These are phyloP conservation scores for Moesziomyces globuligerus DNA, from an alignment of 1,284 basidiomycete genomes.

Conservation along the genomic window DNA sequence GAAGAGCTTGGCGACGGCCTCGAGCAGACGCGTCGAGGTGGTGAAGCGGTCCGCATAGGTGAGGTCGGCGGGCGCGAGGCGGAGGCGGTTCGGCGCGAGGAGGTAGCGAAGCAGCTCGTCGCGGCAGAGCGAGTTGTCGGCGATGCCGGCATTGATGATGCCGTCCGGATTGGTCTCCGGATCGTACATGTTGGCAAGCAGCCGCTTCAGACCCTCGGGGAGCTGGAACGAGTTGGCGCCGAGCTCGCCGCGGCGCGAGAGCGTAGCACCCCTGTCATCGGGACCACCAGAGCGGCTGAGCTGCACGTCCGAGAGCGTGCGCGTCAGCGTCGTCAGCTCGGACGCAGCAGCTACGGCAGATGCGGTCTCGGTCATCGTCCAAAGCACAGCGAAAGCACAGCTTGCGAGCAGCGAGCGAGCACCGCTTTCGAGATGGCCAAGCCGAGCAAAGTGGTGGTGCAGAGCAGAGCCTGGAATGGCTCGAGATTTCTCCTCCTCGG, in stretches of 20 bases:
- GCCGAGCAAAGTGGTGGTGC: too few relatives aligned
- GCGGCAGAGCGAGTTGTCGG: slow-evolving; percentile 54
- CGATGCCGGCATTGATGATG: slow-evolving; percentile 56
- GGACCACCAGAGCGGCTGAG: too few relatives aligned
- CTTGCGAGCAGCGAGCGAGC: too few relatives aligned
- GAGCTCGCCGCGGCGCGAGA: slow-evolving; percentile 36
- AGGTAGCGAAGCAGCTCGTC: slow-evolving; percentile 47
- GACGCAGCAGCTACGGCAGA: slow-evolving; percentile 4
- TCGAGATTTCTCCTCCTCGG: too few relatives aligned
- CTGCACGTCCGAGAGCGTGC: slow-evolving; percentile 8
- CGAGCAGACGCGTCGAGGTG: slow-evolving; percentile 28
- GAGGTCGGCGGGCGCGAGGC: slow-evolving; percentile 44
- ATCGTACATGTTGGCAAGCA: slow-evolving; percentile 45
- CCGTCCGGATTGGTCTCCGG: slow-evolving; percentile 46
- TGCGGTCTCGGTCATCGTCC: slow-evolving; percentile 5
- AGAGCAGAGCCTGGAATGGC: too few relatives aligned
- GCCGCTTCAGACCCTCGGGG: slow-evolving; percentile 19
- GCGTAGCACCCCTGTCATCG: slow-evolving; percentile 15
- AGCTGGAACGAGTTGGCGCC: slow-evolving; percentile 20
- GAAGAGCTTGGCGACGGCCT: slow-evolving; percentile 38
- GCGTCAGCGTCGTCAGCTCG: slow-evolving; percentile 11
- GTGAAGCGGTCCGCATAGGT: slow-evolving; percentile 54
- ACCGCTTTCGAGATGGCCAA: neutral
- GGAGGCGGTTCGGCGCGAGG: slow-evolving; percentile 29
- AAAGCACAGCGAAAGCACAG: too few relatives aligned